Evolutionary conservation across 1,139 yeast genomes (phyloP).

Genomic region (Meyerozyma sp.): DNA sequence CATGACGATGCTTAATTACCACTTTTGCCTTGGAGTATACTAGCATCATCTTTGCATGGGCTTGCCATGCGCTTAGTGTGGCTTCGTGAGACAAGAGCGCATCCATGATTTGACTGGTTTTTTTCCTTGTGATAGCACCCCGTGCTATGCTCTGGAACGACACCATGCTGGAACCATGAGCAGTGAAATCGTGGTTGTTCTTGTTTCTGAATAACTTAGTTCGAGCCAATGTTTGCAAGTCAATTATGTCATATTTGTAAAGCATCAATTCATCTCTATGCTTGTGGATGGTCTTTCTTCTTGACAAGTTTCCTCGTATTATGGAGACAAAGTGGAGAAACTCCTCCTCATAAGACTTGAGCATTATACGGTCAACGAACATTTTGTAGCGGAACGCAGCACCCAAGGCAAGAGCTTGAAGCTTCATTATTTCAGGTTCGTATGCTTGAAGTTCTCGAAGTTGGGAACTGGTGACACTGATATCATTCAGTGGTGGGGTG

Average conservation of each 20-base stretch:
- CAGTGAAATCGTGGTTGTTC: conserved; percentile 9
- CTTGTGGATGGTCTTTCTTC: conserved; percentile 33
- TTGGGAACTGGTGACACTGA: conserved; percentile 9
- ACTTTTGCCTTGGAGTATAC: conserved; percentile 17
- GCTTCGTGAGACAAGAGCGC: conserved; percentile 7
- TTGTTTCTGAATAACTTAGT: conserved; percentile 15
- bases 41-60: conserved; percentile 22
- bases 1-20: conserved; percentile 18
- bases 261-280: conserved; percentile 31
- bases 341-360: conserved; percentile 49
- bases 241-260: conserved; percentile 23
- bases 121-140: conserved; percentile 18
- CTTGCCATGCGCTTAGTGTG: conserved; percentile 21
- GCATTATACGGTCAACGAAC: conserved; percentile 56
- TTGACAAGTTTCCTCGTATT: conserved; percentile 35
- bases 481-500: neutral
- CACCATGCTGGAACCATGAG: conserved; percentile 6
- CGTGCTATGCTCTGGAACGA: conserved; percentile 25
- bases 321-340: conserved; percentile 31
- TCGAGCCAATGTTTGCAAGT: conserved; percentile 34
- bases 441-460: conserved; percentile 23
- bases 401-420: conserved; percentile 66
- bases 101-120: conserved; percentile 4
- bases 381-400: conserved; percentile 56
- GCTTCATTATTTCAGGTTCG: conserved; percentile 24